Base-by-base conservation (phyloP, 768 basidiomycete genomes). In the Chalciporus sphaerocephalus region DNA sequence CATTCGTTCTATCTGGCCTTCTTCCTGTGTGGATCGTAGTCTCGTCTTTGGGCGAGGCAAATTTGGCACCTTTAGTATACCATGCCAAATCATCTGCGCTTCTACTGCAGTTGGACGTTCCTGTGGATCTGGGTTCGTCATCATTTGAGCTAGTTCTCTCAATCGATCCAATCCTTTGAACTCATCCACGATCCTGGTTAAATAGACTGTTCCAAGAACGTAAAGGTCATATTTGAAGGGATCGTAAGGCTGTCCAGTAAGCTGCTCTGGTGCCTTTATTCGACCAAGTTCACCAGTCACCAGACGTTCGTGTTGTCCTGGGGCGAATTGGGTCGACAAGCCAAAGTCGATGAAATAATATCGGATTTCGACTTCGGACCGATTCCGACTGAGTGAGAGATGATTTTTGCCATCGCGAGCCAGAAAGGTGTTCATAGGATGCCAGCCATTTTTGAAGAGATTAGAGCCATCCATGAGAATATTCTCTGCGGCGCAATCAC, bases 331-430 rank as follows among this genome's bases (percentile, higher is more conserved):
- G 2, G 54, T 42, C 11, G 68, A 67, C 6, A 67, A 38, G 5
- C 64, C 67, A 36, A 69, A 67, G 42, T 67, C 67, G 38, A 66
- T 65, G 30, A 66, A 42, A 40, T 54, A 64, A 48, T 69, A 69
- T 22, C 52, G 56, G 0, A 50, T 47, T 0, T 67, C 57, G 2
- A 41, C 50, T 5, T 42, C 21, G 1, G 60, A 66, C 24, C 67
- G 62, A 3, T 52, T 59, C 35, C 41, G 59, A 15, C 15, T 32
- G 17, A 57, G 50, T 28, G 56, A 58, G 0, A 57, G 58, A 1
- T 15, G 2, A 1, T 54, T 48, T 3, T 25, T 44, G 15, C 46
- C 46, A 23, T 64, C 50, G n/a, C 42, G 53, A 12, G 17, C 35
- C 30, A 42, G 6, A 13, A 41, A 12, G 20, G 20, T 27, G n/a